Base-by-base conservation (phyloP, 1,139 yeast species). In the Blastobotrys niveus region DNA sequence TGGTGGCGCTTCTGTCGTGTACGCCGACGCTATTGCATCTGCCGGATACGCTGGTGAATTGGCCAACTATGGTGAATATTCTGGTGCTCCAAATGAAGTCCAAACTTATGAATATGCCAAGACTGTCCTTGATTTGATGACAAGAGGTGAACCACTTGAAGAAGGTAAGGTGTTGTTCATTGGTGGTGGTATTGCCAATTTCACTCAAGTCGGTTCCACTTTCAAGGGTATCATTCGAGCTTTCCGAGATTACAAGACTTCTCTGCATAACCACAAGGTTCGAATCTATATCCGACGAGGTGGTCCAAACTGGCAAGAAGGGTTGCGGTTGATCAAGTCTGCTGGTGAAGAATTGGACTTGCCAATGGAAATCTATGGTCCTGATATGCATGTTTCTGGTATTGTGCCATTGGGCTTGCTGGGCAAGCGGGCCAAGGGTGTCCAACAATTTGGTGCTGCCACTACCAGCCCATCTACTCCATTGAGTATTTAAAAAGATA, bases 301-400 rank as follows among this genome's bases (percentile, higher is more conserved):
- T 45, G 74, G 74, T 34, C 74, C 74, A 47, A 70, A 69, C 64
- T 70, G 73, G 73, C 72, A 67, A 56, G 73, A 69, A 54, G 74
- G 74, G 50, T 62, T 70, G 48, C 65, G 73, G 34, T 65, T 70
- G 43, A 63, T 70, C 59, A 67, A 65, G 61, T 62, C 64, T 43
- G 71, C 72, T 37, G 73, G 73, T 38, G 71, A 70, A 55, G 73
- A 69, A 53, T 64, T 70, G 31, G 68, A 65, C 38, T 56, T 70
- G 50, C 72, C 72, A 36, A 68, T 70, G 74, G 73, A 70, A 59
- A 68, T 70, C 49, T 70, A 65, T 52, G 74, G 74, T 14, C 74
- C 74, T n/a, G 74, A 70, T 51, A 70, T 70, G 73, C 74, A 70
- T 52, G 74, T 70, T 26, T 64, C 70, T 35, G 74, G 74, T 30